Percentiles rank a stretch among this genome's conserved stretches.
These are phyloP conservation scores for Colletotrichum plurivorum DNA, from an alignment of 2,329 filamentous ascomycete species.

Conservation along the genomic window DNA sequence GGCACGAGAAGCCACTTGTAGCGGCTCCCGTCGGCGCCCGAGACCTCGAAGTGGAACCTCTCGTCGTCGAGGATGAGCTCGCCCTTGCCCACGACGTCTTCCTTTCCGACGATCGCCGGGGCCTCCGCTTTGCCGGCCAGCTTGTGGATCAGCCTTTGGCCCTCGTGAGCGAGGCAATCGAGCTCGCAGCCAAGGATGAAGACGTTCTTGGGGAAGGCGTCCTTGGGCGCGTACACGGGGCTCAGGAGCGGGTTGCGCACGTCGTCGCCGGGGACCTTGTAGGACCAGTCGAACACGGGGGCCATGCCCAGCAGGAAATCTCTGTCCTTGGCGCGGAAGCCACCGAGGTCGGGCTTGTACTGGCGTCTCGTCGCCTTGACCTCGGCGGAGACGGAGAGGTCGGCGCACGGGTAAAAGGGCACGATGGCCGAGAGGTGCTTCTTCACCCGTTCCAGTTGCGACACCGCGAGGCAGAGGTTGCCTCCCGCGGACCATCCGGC, in stretches of 20 bases:
- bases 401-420: slow-evolving; percentile 58
- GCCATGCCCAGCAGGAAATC: slow-evolving; percentile 42
- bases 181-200: slow-evolving; percentile 55
- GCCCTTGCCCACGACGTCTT: slow-evolving; percentile 41
- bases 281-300: slow-evolving; percentile 50
- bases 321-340: slow-evolving; percentile 37
- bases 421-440: slow-evolving; percentile 51
- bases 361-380: slow-evolving; percentile 44
- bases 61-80: slow-evolving; percentile 47
- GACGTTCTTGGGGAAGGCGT: slow-evolving; percentile 52
- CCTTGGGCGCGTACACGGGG: slow-evolving; percentile 50
- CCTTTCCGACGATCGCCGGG: slow-evolving; percentile 47
- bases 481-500: slow-evolving; percentile 67
- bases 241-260: slow-evolving; percentile 51
- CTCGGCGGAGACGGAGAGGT: slow-evolving; percentile 48
- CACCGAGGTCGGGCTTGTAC: slow-evolving; percentile 45
- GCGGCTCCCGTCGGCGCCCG: slow-evolving; percentile 39
- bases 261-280: slow-evolving; percentile 48
- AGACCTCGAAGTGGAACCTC: slow-evolving; percentile 46
- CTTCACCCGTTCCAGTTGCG: slow-evolving; percentile 55
- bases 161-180: slow-evolving; percentile 57
- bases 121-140: slow-evolving; percentile 51
- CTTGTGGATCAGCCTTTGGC: slow-evolving; percentile 53
- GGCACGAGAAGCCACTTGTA: slow-evolving; percentile 51
- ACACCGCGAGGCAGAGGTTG: slow-evolving; percentile 59